phyloP scores from a whole-genome alignment of 129 eudicot species.

The Lactuca sativa region DNA sequence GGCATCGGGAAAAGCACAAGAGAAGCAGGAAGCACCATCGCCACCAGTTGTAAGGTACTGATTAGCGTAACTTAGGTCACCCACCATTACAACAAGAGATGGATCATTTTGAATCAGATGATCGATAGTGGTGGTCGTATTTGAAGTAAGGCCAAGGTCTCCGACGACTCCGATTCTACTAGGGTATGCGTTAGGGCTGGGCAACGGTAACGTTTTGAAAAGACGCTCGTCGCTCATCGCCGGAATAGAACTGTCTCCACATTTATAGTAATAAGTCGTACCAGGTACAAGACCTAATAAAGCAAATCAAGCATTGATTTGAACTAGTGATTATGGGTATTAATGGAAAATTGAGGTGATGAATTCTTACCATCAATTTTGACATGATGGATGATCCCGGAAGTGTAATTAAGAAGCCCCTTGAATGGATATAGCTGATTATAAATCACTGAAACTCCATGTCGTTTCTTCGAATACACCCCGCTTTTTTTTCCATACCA shows the following conservation, averaged over 20 bases:
- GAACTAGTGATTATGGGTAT: not conserved
- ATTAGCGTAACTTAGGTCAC: slow-evolving; percentile 84
- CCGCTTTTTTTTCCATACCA: slow-evolving; percentile 79
- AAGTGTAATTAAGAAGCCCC: slow-evolving; percentile 76
- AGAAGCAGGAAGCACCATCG: slow-evolving; percentile 70
- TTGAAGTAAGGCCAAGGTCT: slow-evolving; percentile 85
- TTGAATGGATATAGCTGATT: slow-evolving; percentile 81
- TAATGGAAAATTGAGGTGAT: not conserved
- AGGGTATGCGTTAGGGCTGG: slow-evolving; percentile 59
- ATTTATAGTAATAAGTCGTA: slow-evolving; percentile 72
- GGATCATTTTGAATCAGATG: slow-evolving; percentile 73
- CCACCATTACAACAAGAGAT: slow-evolving; percentile 69
- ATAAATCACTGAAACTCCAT: slow-evolving; percentile 63
- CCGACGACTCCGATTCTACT: slow-evolving; percentile 70
- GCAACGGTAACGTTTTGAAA: slow-evolving; percentile 56
- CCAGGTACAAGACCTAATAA: slow-evolving; percentile 77
- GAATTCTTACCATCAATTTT: slow-evolving; percentile 64
- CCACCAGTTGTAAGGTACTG: slow-evolving; percentile 90
- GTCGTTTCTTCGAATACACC: slow-evolving; percentile 46
- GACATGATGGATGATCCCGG: slow-evolving; percentile 93
- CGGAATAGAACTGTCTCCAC: slow-evolving; percentile 75
- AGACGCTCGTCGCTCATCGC: slow-evolving; percentile 79
- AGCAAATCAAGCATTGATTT: not conserved
- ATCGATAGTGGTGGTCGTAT: slow-evolving; percentile 76
- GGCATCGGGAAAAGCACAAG: slow-evolving; percentile 77